Conservation (phyloP, 2,329 filamentous ascomycete species). For the Scedosporium boydii region DNA sequence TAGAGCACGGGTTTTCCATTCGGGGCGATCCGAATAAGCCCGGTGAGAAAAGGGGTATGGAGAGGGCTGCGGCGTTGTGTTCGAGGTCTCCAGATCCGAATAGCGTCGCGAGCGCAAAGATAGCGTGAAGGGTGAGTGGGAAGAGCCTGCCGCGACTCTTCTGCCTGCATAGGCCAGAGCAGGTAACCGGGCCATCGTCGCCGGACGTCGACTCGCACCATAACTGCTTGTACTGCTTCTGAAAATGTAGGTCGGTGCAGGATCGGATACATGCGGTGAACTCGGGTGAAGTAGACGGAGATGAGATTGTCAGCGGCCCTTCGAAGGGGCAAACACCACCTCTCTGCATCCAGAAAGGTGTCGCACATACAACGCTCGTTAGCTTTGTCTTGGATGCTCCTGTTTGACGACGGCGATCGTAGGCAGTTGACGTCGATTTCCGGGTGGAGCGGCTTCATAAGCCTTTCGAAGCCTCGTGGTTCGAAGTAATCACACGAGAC, state of each 20-base stretch:
- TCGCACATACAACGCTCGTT: not conserved
- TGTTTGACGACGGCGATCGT: not conserved
- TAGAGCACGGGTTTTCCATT: constrained; percentile 6
- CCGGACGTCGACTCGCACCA: not conserved
- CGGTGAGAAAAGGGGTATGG: constrained; percentile 6
- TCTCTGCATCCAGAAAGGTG: not conserved
- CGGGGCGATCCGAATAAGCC: constrained; percentile 3
- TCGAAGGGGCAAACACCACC: not conserved
- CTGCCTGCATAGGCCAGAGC: not conserved
- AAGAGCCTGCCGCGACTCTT: not conserved
- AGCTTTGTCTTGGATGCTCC: not conserved
- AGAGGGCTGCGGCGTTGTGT: constrained; percentile 1
- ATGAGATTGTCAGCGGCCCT: not conserved
- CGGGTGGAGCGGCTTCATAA: not conserved
- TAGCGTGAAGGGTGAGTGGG: not conserved
- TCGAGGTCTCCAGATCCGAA: not conserved
- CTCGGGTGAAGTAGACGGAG: not conserved
- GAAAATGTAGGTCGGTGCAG: not conserved
- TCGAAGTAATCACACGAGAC: not conserved
- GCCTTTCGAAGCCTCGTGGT: not conserved
- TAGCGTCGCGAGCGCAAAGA: not conserved
- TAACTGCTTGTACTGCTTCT: not conserved
- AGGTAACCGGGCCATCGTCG: not conserved
- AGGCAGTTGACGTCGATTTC: not conserved
- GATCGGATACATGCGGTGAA: not conserved